A percentile compares a stretch with the other conserved stretches of the same genome.
These are phyloP conservation scores for Cryphonectria japonica DNA, from an alignment of 2,329 filamentous ascomycete genomes.

Conservation along the genomic window DNA sequence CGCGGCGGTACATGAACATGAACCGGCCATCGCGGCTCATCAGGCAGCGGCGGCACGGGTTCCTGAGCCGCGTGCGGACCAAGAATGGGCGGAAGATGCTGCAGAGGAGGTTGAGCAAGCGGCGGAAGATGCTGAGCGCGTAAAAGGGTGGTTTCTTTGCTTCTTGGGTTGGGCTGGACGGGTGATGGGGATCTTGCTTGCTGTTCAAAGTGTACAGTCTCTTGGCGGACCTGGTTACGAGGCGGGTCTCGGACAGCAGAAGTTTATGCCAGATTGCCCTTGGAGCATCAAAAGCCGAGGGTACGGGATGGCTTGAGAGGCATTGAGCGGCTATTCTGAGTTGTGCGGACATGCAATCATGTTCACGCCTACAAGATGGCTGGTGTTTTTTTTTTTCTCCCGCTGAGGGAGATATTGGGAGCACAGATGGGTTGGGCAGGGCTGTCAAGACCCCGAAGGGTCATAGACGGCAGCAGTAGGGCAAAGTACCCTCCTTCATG, in stretches of 20 bases:
- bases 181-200: background rate
- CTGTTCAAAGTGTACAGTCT: background rate
- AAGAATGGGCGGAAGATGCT: constrained; percentile 58
- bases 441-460: background rate
- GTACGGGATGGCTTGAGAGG: background rate
- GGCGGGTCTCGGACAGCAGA: background rate
- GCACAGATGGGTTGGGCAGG: background rate
- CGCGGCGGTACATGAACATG: constrained; percentile 56
- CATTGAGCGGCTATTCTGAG: background rate
- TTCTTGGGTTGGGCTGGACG: background rate
- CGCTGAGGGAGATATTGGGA: background rate
- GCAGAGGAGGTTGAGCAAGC: constrained; percentile 56
- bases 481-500: background rate
- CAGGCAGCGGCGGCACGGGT: constrained; percentile 64
- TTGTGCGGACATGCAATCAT: background rate
- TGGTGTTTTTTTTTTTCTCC: too few species aligned
- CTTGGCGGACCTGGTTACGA: too few species aligned
- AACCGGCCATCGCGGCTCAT: constrained; percentile 57
- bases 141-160: constrained; percentile 30
- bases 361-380: background rate
- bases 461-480: background rate
- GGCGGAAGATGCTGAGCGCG: constrained; percentile 49
- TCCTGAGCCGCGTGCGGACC: constrained; percentile 54
- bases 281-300: background rate
- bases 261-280: background rate